Percentiles rank a stretch among this genome's conserved stretches.
These are phyloP conservation scores for Urostyla sp. DNA, from an alignment of 73 alveolate genomes.

Conservation along the genomic window DNA sequence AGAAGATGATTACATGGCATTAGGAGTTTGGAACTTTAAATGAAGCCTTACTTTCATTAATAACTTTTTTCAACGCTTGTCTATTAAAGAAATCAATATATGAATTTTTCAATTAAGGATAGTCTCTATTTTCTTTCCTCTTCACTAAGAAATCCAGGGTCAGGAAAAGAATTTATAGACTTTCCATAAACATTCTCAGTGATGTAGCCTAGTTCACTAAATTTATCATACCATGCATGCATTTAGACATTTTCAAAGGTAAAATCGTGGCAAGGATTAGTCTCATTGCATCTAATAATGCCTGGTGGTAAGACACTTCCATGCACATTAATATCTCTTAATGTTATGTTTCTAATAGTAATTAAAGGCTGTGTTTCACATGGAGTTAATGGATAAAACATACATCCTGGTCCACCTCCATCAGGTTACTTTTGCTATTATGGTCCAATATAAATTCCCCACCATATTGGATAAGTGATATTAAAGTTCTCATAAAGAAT, in stretches of 20 bases:
- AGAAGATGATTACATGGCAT: slow-evolving; percentile 36
- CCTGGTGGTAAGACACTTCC: slow-evolving; percentile 67
- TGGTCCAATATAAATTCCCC: slow-evolving; percentile 73
- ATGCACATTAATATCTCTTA: slow-evolving; percentile 11
- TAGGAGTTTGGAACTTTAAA: slow-evolving; percentile 43
- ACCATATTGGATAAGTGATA: slow-evolving; percentile 65
- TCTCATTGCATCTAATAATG: slow-evolving; percentile 57
- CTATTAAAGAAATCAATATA: neutral
- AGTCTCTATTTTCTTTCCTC: neutral
- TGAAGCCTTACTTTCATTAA: neutral
- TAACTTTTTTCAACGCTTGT: neutral
- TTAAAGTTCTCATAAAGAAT: slow-evolving; percentile 63
- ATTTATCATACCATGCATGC: slow-evolving; percentile 40
- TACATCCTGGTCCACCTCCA: slow-evolving; percentile 73
- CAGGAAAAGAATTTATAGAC: slow-evolving; percentile 29
- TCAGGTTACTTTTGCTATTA: slow-evolving; percentile 73
- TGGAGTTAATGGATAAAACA: slow-evolving; percentile 60
- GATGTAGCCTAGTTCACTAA: slow-evolving; percentile 38
- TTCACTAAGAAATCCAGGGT: neutral
- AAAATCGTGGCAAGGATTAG: slow-evolving; percentile 65
- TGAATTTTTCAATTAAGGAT: neutral
- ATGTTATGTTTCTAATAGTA: slow-evolving; percentile 50
- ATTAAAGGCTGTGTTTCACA: slow-evolving; percentile 68
- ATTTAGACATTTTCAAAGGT: slow-evolving; percentile 54
- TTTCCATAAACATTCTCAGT: slow-evolving; percentile 41